Evolutionary conservation across 2,329 filamentous ascomycete genomes (phyloP).

Genomic region (Claviceps maximensis): DNA sequence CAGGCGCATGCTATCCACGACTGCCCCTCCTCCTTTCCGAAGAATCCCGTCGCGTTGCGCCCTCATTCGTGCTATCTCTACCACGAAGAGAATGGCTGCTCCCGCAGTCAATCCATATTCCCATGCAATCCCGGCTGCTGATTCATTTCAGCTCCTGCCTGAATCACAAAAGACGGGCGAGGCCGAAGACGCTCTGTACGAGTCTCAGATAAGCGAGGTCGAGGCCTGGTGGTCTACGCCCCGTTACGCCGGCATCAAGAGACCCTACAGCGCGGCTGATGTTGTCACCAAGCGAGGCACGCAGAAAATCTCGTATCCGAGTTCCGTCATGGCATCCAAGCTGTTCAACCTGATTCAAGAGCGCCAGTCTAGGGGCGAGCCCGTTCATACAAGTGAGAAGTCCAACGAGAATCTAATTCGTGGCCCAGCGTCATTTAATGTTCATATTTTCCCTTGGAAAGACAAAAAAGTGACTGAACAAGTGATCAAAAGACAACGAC

Average conservation of each 20-base stretch:
- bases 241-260: slow-evolving; percentile 77
- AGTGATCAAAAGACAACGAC: neutral
- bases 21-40: neutral
- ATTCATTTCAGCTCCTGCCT: slow-evolving; percentile 75
- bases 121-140: slow-evolving; percentile 35
- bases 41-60: slow-evolving; percentile 9
- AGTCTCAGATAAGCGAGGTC: slow-evolving; percentile 72
- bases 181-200: slow-evolving; percentile 74
- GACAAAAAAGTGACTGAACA: too few species aligned
- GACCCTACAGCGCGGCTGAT: slow-evolving; percentile 81
- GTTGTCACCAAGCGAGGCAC: slow-evolving; percentile 88
- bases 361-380: slow-evolving; percentile 63
- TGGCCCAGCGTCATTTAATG: neutral
- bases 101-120: slow-evolving; percentile 16
- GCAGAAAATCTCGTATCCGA: slow-evolving; percentile 76
- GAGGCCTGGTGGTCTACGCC: slow-evolving; percentile 82
- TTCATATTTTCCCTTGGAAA: too few species aligned
- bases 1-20: slow-evolving; percentile 14
- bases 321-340: slow-evolving; percentile 89
- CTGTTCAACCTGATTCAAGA: slow-evolving; percentile 81
- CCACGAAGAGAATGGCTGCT: slow-evolving; percentile 18
- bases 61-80: slow-evolving; percentile 18
- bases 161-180: slow-evolving; percentile 63
- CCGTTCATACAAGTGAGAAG: slow-evolving; percentile 75
- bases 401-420: neutral